A percentile compares a stretch with the other conserved stretches of the same genome.
Conservation (phyloP, 306 rosid species). For the Styphnolobium japonicum region DNA sequence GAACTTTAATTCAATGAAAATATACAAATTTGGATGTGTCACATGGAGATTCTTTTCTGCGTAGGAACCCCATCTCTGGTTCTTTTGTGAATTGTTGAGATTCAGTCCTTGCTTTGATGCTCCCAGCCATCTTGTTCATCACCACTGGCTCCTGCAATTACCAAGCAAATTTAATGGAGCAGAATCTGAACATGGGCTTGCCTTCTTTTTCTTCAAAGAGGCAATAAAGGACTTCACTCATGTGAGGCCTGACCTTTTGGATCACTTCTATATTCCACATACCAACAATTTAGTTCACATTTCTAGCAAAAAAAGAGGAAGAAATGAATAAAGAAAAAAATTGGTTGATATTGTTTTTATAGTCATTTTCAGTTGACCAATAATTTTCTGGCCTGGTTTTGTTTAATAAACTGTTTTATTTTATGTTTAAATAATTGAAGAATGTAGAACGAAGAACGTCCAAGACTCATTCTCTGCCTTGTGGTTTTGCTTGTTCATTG, state of each 20-base stretch:
- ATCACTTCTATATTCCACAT: not conserved
- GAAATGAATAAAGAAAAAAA: not conserved
- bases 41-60: no score
- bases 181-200: not conserved
- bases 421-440: not conserved
- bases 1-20: no score
- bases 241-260: not conserved
- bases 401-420: not conserved
- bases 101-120: not conserved
- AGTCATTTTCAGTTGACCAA: not conserved
- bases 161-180: not conserved
- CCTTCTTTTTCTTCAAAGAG: not conserved
- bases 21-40: no score
- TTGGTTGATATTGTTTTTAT: not conserved
- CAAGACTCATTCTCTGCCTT: not conserved
- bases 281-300: not conserved
- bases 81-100: no score
- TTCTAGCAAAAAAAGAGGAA: not conserved
- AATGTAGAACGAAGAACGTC: not conserved
- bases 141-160: not conserved
- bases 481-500: conserved; percentile 9
- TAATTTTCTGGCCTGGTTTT: not conserved
- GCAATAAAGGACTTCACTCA: not conserved
- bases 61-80: no score
- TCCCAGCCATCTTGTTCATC: not conserved